Evolutionary conservation across 441 rosid species (phyloP), one percentile per base, ranked within the genome.

Genomic region (Erodium trifolium): DNA sequence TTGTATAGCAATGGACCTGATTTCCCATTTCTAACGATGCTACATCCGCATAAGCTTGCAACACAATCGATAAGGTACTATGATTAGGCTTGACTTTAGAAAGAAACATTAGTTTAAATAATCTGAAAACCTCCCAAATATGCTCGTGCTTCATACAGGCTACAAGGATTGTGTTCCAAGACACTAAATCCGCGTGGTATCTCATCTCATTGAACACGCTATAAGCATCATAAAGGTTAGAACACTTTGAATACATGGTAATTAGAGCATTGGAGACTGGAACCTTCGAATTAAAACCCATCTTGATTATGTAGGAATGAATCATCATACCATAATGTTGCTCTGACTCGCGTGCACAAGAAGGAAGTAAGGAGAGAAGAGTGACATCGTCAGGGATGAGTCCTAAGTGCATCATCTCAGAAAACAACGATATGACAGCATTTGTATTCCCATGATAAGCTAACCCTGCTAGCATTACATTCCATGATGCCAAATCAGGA

Each of bases 401-500:
- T 55, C 60, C 79, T 73, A 64, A 67, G 74, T 39, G 63, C 80
- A 83, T 81, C 78, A 83, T 78, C 72, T 67, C 47, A 67, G 63
- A 78, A 74, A 74, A 86, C 63, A 68, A 77, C 1, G 70, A 75
- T 3, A 80, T 62, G 35, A 82, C 81, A 63, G 79, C 81, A 59
- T 79, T 71, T 51, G 73, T 64, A 65, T 77, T 72, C 4, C 79
- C 82, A 67, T 63, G 35, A 75, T 78, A 80, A 62, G 85, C 82
- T 64, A 81, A 74, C 53, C 85, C 88, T 16, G 81, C 78, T 16
- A 86, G 80, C 29, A 83, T 79, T 19, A 78, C 88, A 75, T 86
- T 86, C 86, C 86, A 86, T 1, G 86, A 78, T 6, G 81, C 86
- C 66, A 84, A 71, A 76, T 86, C 88, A 5, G 85, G 91, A 3